Evolutionary conservation across 768 basidiomycete genomes (phyloP).

Genomic region (Podaxis mareebaensis): DNA sequence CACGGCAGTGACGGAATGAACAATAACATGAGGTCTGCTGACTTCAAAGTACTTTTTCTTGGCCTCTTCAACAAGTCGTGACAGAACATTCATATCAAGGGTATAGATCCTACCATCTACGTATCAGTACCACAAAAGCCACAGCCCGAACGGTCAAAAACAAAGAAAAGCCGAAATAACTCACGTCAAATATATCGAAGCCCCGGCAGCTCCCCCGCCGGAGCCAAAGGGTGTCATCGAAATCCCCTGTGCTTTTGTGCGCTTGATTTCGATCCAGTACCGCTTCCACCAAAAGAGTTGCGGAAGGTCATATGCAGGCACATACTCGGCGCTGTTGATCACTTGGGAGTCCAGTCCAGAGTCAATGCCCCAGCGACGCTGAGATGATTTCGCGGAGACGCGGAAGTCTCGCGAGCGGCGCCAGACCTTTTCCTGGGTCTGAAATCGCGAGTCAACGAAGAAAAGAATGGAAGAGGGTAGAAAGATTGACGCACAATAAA

Average conservation of each 20-base stretch:
- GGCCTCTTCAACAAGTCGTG: constrained; percentile 37
- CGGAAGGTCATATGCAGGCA: constrained; percentile 38
- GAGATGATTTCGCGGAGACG: constrained; percentile 39
- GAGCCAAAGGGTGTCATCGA: constrained; percentile 14
- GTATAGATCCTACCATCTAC: constrained; percentile 38
- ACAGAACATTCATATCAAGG: constrained; percentile 34
- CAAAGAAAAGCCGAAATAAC: constrained; percentile 12
- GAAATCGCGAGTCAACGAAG: background rate
- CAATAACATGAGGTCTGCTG: constrained; percentile 35
- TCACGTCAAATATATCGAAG: constrained; percentile 32
- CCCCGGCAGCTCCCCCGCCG: constrained; percentile 16
- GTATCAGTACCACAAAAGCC: constrained; percentile 25
- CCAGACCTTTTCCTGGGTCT: constrained; percentile 49
- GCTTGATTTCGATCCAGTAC: constrained; percentile 38
- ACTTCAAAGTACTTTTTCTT: constrained; percentile 33
- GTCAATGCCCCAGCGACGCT: constrained; percentile 38
- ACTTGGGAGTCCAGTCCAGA: constrained; percentile 17
- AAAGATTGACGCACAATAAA: constrained; percentile 37
- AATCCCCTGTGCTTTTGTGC: constrained; percentile 19
- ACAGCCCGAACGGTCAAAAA: constrained; percentile 17
- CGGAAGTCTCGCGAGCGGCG: constrained; percentile 40
- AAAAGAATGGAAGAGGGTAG: background rate
- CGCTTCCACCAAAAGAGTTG: constrained; percentile 44
- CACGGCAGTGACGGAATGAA: constrained; percentile 35
- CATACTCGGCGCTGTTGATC: constrained; percentile 37